Percentiles rank a stretch among this genome's conserved stretches.
phyloP scores from a whole-genome alignment of 106 monocot species.

The Dendrobium catenatum region DNA sequence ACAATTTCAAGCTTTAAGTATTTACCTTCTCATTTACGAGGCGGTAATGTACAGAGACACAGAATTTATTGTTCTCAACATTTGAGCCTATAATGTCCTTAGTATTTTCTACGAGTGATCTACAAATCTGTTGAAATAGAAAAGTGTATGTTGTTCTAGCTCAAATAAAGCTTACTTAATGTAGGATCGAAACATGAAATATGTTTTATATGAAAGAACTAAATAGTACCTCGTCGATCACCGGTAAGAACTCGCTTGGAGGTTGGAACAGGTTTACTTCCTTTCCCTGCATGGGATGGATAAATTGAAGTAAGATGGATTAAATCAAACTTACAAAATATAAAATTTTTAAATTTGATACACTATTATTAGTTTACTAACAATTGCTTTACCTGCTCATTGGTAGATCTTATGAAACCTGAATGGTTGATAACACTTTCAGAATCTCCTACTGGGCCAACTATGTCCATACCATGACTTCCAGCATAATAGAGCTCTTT shows the following conservation, averaged over 20 bases:
- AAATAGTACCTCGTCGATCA: constrained; percentile 66
- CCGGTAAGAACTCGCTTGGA: constrained; percentile 67
- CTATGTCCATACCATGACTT: constrained; percentile 94
- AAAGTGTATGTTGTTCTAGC: neutral
- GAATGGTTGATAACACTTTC: constrained; percentile 26
- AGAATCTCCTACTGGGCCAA: constrained; percentile 55
- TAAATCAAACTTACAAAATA: neutral
- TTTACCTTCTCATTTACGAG: constrained; percentile 59
- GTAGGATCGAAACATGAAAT: neutral
- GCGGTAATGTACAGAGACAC: constrained; percentile 83
- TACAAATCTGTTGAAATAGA: constrained; percentile 44
- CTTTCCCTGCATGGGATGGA: constrained; percentile 34
- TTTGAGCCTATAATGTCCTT: constrained; percentile 50
- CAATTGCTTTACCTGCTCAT: constrained; percentile 39
- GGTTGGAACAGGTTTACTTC: constrained; percentile 74
- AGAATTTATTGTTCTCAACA: constrained; percentile 81
- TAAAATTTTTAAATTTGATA: neutral
- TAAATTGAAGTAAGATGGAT: neutral
- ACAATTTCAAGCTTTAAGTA: neutral
- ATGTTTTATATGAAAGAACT: neutral
- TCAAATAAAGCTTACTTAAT: neutral
- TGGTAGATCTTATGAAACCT: constrained; percentile 51
- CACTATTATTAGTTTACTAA: neutral
- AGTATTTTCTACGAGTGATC: constrained; percentile 58
- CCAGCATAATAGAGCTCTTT: constrained; percentile 79